A percentile compares a stretch with the other conserved stretches of the same genome.
phyloP scores from a whole-genome alignment of 768 basidiomycete genomes.

The Pulveroboletus frians region DNA sequence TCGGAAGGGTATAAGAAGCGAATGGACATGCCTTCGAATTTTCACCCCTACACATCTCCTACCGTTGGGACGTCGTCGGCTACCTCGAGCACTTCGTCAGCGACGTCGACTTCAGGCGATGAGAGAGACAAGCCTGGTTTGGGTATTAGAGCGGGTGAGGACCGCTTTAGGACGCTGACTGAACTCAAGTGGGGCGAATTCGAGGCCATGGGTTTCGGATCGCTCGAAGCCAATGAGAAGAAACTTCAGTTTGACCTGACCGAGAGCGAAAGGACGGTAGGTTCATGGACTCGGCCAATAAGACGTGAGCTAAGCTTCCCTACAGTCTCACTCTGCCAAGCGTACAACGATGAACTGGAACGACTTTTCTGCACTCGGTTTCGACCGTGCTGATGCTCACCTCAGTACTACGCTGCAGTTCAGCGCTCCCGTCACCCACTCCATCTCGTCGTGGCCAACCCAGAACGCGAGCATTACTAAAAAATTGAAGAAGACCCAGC shows the following conservation, averaged over 20 bases:
- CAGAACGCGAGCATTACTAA: conserved; percentile 68
- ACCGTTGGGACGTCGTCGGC: conserved; percentile 33
- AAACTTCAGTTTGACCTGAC: conserved; percentile 91
- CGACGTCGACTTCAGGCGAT: conserved; percentile 30
- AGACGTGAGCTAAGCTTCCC: conserved; percentile 6
- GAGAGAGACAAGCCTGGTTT: conserved; percentile 28
- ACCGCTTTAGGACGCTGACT: conserved; percentile 73
- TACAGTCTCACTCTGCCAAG: conserved; percentile 61
- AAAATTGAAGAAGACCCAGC: conserved; percentile 79
- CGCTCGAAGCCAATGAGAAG: conserved; percentile 46
- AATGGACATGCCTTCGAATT: conserved; percentile 60
- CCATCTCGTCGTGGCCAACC: conserved; percentile 67
- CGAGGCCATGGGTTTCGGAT: conserved; percentile 75
- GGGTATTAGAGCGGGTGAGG: conserved; percentile 47
- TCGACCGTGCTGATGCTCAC: conserved; percentile 71
- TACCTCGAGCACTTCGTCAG: conserved; percentile 39
- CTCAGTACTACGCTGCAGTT: conserved; percentile 83
- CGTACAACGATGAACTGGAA: conserved; percentile 86
- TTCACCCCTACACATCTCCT: conserved; percentile 45
- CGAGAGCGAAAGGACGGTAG: conserved; percentile 71
- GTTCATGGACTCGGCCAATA: conserved; percentile 8
- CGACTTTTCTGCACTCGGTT: conserved; percentile 82
- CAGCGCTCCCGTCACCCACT: conserved; percentile 47
- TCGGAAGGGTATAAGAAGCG: conserved; percentile 72
- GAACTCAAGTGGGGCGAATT: conserved; percentile 93